A percentile compares a stretch with the other conserved stretches of the same genome.
phyloP scores from a whole-genome alignment of 2,329 filamentous ascomycete genomes.

The Clonostachys solani region DNA sequence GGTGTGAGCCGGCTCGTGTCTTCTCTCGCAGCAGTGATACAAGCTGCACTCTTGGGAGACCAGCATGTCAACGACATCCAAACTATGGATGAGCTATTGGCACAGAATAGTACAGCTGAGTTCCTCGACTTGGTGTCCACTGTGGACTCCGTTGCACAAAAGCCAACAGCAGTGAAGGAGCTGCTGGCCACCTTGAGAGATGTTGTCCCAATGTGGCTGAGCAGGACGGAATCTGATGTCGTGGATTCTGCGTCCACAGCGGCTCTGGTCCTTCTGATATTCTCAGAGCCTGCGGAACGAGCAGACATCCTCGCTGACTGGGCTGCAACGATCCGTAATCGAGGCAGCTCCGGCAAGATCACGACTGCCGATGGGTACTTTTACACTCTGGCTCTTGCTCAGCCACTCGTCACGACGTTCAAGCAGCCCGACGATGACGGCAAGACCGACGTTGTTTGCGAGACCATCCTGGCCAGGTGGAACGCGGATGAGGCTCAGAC shows the following conservation, averaged over 20 bases:
- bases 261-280: conserved; percentile 42
- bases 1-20: conserved; percentile 55
- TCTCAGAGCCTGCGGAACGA: conserved; percentile 30
- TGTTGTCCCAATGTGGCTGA: conserved; percentile 40
- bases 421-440: conserved; percentile 6
- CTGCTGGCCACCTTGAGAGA: conserved; percentile 19
- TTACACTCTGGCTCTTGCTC: conserved; percentile 45
- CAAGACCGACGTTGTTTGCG: conserved; percentile 28
- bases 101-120: no score
- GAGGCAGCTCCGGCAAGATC: conserved; percentile 21
- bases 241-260: conserved; percentile 45
- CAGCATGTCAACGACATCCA: background rate
- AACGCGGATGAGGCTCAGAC: conserved; percentile 21
- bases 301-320: conserved; percentile 36
- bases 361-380: conserved; percentile 46
- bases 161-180: conserved; percentile 5
- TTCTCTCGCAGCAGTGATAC: conserved; percentile 42
- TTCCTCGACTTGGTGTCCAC: no score
- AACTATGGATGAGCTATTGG: no score
- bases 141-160: no score
- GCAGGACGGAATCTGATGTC: conserved; percentile 44
- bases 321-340: conserved; percentile 34
- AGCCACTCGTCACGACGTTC: conserved; percentile 27
- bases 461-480: conserved; percentile 50
- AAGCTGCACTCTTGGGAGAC: conserved; percentile 21